A percentile compares a stretch with the other conserved stretches of the same genome.
These are phyloP conservation scores for Apiospora pterosperma DNA, from an alignment of 2,329 filamentous ascomycete genomes.

Conservation along the genomic window DNA sequence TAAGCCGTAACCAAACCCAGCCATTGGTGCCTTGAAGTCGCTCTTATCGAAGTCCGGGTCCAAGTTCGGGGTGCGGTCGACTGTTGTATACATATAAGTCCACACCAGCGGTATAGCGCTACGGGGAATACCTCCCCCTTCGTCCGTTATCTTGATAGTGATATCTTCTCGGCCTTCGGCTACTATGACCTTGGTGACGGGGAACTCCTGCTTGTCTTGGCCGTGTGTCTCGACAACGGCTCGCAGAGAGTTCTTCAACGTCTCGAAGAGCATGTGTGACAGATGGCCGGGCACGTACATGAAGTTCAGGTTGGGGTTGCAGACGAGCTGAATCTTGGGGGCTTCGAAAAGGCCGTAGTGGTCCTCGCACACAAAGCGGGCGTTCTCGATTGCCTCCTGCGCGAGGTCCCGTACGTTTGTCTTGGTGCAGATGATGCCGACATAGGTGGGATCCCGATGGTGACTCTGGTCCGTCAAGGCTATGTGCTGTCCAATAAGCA, in stretches of 20 bases:
- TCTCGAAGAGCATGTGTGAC: slow-evolving; percentile 99
- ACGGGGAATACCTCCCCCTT: slow-evolving; percentile 91
- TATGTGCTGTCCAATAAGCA: slow-evolving; percentile 98
- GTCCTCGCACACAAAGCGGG: slow-evolving; percentile 97
- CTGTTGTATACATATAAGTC: slow-evolving; percentile 99
- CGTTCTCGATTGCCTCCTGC: slow-evolving; percentile 96
- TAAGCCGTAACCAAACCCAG: slow-evolving; percentile 95
- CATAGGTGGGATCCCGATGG: slow-evolving; percentile 86
- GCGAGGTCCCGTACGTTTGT: slow-evolving; percentile 94
- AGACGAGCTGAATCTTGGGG: slow-evolving; percentile 93
- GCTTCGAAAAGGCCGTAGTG: slow-evolving; percentile 97
- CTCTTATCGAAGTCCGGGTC: slow-evolving; percentile 98
- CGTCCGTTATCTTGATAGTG: slow-evolving; percentile 96
- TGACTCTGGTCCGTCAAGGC: slow-evolving; percentile 91
- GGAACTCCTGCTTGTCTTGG: slow-evolving; percentile 92
- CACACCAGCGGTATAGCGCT: slow-evolving; percentile 96
- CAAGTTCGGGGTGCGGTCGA: slow-evolving; percentile 89
- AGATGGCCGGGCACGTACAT: slow-evolving; percentile 99
- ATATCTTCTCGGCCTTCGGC: slow-evolving; percentile 98
- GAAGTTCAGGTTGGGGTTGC: slow-evolving; percentile 90
- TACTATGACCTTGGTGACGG: slow-evolving; percentile 94
- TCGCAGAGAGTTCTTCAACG: slow-evolving; percentile 94
- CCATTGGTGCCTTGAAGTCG: slow-evolving; percentile 99
- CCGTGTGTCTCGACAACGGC: slow-evolving; percentile 95
- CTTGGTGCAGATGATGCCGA: slow-evolving; percentile 98